A percentile compares a stretch with the other conserved stretches of the same genome.
Conservation (phyloP, 768 basidiomycete genomes). For the Agrocybe praecox region DNA sequence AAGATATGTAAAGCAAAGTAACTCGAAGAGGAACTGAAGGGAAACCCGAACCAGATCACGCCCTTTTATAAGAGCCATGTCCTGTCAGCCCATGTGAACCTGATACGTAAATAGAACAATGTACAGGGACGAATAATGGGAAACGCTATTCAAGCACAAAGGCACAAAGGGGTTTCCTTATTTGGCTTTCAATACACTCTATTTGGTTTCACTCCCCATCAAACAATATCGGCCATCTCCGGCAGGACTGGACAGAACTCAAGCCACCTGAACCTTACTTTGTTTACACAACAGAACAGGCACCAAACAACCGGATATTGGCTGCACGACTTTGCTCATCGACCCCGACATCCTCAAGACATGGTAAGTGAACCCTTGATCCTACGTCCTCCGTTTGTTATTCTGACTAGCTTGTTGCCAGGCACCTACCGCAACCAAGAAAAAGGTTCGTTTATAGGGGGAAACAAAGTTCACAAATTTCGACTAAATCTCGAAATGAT, state of each 20-base stretch:
- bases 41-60: conserved; percentile 1
- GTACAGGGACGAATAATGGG: conserved; percentile 26
- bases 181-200: conserved; percentile 3
- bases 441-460: conserved; percentile 49
- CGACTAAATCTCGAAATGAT: conserved; percentile 4
- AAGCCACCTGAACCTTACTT: conserved; percentile 66
- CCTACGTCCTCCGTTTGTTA: conserved; percentile 2
- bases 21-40: conserved; percentile 25
- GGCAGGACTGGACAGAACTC: conserved; percentile 24
- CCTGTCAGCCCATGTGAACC: conserved; percentile 6
- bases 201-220: neutral
- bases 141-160: conserved; percentile 31
- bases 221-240: conserved; percentile 33
- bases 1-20: conserved; percentile 18
- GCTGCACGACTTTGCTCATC: conserved; percentile 45
- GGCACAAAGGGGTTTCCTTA: conserved; percentile 25
- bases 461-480: neutral
- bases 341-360: conserved; percentile 67
- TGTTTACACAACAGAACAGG: conserved; percentile 42
- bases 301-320: conserved; percentile 34
- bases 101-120: conserved; percentile 17
- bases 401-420: conserved; percentile 21
- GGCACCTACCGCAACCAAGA: conserved; percentile 54
- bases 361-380: conserved; percentile 50
- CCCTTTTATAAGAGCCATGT: conserved; percentile 15